Base-by-base conservation (phyloP, 306 rosid species). In the Citrullus colocynthis region DNA sequence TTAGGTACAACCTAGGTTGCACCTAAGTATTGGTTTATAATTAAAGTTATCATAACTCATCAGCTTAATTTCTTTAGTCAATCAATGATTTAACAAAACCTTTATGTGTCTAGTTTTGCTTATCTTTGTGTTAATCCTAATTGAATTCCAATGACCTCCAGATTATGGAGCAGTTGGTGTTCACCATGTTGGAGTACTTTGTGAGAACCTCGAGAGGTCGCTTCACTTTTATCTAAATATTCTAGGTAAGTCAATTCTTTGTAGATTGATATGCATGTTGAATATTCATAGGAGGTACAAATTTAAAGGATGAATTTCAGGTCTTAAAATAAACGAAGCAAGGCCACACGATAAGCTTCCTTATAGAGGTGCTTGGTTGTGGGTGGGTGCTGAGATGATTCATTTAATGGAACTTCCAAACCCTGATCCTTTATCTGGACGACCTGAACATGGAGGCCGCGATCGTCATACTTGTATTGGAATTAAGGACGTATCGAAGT, bases 381-480 rank as follows among this genome's bases (percentile, higher is more conserved):
- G 99, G 99, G 97, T 95, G 69, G 99, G 99, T 63, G 87, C 97
- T 41, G 97, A 87, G 87, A 95, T 92, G 99, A 90, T 95, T 78
- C 99, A 92, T 83, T 83, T 95, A 66, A 95, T 95, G 97, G 99
- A 95, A 86, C 97, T 95, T 85, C 97, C 97, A 73, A 92, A 95
- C 82, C 97, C 99, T 1, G 97, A 95, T 79, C 99, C 98, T 61
- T 77, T 91, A 84, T 86, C 93, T 0, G 99, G 99, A 82, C 78
- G 97, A 72, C 90, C 99, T 3, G 85, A 80, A 80, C 99, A 95
- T 20, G 98, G 97, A 7, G 99, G 99, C 49, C 91, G 93, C 12
- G 98, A 95, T 73, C 97, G 98, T 55, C 99, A 95, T 80, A 81
- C 97, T 11, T 92, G 99, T 80, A 87, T 92, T 8, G 90, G 93